Percentiles rank a stretch among this genome's conserved stretches.
Evolutionary conservation across 176 grass and related monocot genomes (phyloP).

Genomic region (Canna indica): DNA sequence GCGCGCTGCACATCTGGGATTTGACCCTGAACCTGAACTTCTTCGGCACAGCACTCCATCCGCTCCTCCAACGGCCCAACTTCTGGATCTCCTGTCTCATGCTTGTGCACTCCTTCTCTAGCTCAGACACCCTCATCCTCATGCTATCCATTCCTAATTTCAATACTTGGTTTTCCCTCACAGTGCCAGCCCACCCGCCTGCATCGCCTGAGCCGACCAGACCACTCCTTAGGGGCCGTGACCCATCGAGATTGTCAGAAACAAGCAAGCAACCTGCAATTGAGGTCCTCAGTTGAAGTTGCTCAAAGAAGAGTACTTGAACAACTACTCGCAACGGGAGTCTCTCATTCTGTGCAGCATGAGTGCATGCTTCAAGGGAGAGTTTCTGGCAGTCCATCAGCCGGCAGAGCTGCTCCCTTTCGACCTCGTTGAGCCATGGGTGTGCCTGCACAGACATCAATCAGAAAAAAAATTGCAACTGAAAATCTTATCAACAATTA

Average conservation of each 20-base stretch:
- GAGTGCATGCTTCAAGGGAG: slow-evolving; percentile 18
- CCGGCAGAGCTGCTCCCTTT: slow-evolving; percentile 13
- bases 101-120: slow-evolving; percentile 17
- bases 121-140: slow-evolving; percentile 15
- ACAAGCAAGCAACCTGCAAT: slow-evolving; percentile 12
- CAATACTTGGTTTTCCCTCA: slow-evolving; percentile 14
- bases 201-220: slow-evolving; percentile 1
- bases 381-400: slow-evolving; percentile 21
- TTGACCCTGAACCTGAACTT: slow-evolving; percentile 8
- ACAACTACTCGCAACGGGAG: slow-evolving; percentile 9
- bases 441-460: not conserved
- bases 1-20: slow-evolving; percentile 17
- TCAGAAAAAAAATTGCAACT: not conserved
- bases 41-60: not conserved
- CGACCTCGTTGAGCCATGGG: slow-evolving; percentile 3
- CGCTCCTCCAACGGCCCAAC: not conserved
- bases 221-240: slow-evolving; percentile 3
- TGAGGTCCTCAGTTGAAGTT: slow-evolving; percentile 14
- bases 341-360: slow-evolving; percentile 11
- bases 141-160: slow-evolving; percentile 11
- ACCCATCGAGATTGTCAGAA: slow-evolving; percentile 8
- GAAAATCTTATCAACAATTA: too few relatives aligned
- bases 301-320: slow-evolving; percentile 17
- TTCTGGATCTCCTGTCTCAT: slow-evolving; percentile 17
- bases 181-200: not conserved